A percentile compares a stretch with the other conserved stretches of the same genome.
Conservation (phyloP, 2,329 filamentous ascomycete genomes). For the Stagonosporopsis cucurbitacearum region DNA sequence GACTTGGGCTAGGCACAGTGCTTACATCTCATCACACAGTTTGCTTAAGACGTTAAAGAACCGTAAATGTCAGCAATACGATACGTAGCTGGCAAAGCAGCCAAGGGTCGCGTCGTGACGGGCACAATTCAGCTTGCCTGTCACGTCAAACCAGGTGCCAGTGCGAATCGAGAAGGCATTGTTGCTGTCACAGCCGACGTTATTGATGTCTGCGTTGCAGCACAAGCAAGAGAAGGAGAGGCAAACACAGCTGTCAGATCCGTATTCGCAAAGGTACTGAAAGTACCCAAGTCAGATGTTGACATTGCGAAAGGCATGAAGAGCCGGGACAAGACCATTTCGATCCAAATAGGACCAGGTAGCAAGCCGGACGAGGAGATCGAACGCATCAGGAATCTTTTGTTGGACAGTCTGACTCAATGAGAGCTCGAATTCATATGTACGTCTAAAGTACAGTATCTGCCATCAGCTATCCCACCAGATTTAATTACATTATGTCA, state of each 20-base stretch:
- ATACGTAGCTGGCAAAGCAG: constrained; percentile 34
- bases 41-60: not conserved
- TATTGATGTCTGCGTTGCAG: constrained; percentile 70
- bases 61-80: constrained; percentile 34
- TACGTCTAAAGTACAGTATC: constrained; percentile 7
- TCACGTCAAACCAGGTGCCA: constrained; percentile 71
- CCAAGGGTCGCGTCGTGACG: constrained; percentile 17
- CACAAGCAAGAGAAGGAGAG: constrained; percentile 70
- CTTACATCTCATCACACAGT: not conserved
- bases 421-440: constrained; percentile 7
- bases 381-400: constrained; percentile 32
- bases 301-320: constrained; percentile 68
- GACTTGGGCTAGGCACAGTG: not conserved
- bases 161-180: constrained; percentile 67
- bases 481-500: constrained; percentile 18
- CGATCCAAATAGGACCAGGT: constrained; percentile 20
- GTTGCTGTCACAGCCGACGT: constrained; percentile 61
- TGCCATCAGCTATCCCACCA: not conserved
- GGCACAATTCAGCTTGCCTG: constrained; percentile 64
- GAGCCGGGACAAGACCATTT: constrained; percentile 66
- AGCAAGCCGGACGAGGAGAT: constrained; percentile 35
- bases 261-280: constrained; percentile 67
- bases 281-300: constrained; percentile 68
- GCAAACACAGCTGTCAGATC: constrained; percentile 71
- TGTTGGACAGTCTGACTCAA: constrained; percentile 26